Percentiles rank a stretch among this genome's conserved stretches.
phyloP scores from a whole-genome alignment of 2,329 filamentous ascomycete genomes.

The Fusarium drepaniforme region DNA sequence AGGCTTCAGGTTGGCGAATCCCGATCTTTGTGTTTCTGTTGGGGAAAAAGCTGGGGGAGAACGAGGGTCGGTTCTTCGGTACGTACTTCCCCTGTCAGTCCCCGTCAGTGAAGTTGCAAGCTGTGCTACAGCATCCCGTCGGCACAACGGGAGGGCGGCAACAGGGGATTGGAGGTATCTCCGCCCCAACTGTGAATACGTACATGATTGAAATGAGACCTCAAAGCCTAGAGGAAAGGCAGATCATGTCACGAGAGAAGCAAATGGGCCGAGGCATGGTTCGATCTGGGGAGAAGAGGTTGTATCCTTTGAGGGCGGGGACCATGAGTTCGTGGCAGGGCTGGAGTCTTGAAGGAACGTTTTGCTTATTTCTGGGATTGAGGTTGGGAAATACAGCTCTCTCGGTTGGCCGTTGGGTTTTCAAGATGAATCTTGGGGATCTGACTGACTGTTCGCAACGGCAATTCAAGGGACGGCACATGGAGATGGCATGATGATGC shows the following conservation, averaged over 20 bases:
- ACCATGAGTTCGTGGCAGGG: conserved; percentile 31
- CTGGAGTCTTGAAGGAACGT: conserved; percentile 22
- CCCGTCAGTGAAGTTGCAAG: neutral
- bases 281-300: conserved; percentile 29
- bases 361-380: conserved; percentile 3
- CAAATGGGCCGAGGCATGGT: conserved; percentile 42
- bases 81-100: conserved; percentile 23
- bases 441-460: conserved; percentile 1
- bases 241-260: conserved; percentile 29
- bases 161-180: neutral
- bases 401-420: conserved; percentile 3
- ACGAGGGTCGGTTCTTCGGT: conserved; percentile 9
- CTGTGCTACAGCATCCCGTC: conserved; percentile 4
- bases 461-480: neutral
- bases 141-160: conserved; percentile 31
- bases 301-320: conserved; percentile 4
- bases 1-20: conserved; percentile 40
- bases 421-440: neutral
- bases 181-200: conserved; percentile 10
- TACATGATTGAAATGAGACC: conserved; percentile 7
- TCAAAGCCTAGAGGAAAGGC: neutral
- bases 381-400: conserved; percentile 4
- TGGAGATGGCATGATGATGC: conserved; percentile 17
- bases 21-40: conserved; percentile 45
- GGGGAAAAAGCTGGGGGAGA: conserved; percentile 45